phyloP scores from a whole-genome alignment of 1,284 basidiomycete genomes.

The Coniferiporia weirii region DNA sequence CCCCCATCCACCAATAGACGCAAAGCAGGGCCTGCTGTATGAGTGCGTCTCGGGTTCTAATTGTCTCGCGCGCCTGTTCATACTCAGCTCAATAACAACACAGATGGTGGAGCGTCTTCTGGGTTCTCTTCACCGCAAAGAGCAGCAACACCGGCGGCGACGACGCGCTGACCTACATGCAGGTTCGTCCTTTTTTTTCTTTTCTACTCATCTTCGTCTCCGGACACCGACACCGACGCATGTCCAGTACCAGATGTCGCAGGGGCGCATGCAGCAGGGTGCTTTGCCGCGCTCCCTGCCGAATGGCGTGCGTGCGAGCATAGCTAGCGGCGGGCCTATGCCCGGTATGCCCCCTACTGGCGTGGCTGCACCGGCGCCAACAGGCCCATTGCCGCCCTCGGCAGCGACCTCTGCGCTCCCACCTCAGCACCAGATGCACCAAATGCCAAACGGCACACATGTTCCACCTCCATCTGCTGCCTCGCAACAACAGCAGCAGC shows the following conservation, averaged over 20 bases:
- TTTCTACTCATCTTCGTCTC: slow-evolving; percentile 17
- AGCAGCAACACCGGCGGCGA: slow-evolving; percentile 55
- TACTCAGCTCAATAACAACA: background rate
- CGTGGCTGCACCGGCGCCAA: slow-evolving; percentile 1
- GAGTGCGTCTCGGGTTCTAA: slow-evolving; percentile 48
- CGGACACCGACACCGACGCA: slow-evolving; percentile 27
- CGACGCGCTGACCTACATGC: slow-evolving; percentile 62
- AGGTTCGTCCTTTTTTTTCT: slow-evolving; percentile 21
- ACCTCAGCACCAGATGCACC: slow-evolving; percentile 17
- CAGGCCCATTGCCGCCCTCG: slow-evolving; percentile 18
- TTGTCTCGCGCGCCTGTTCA: background rate
- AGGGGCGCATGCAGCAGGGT: slow-evolving; percentile 27
- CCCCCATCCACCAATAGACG: slow-evolving; percentile 68
- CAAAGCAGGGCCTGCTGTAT: slow-evolving; percentile 73
- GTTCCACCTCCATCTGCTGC: slow-evolving; percentile 21
- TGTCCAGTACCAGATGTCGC: slow-evolving; percentile 30
- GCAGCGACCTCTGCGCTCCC: slow-evolving; percentile 15
- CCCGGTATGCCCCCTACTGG: slow-evolving; percentile 1
- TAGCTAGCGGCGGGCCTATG: background rate
- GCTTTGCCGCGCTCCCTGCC: slow-evolving; percentile 21
- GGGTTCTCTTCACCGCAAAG: slow-evolving; percentile 76
- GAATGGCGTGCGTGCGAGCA: slow-evolving; percentile 20
- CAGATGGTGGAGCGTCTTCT: slow-evolving; percentile 86
- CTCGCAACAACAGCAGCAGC: slow-evolving; percentile 27
- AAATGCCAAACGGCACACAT: no score